These are phyloP conservation scores for Setaria italica DNA, from an alignment of 202 grass and related monocot species.

Conservation along the genomic window DNA sequence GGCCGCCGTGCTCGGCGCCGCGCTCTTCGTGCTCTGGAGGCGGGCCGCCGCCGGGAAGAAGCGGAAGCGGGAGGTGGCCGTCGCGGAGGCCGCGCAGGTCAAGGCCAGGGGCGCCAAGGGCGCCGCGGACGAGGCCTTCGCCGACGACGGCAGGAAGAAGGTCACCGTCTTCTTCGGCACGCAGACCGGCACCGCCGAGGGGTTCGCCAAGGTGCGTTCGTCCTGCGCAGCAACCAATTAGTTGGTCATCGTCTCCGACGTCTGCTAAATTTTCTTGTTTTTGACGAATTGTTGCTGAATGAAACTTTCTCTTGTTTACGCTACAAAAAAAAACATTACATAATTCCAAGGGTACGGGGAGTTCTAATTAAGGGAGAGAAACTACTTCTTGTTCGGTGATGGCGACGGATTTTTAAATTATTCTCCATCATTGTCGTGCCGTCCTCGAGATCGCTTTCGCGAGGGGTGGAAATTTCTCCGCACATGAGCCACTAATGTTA, in stretches of 20 bases:
- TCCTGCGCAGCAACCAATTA: background rate
- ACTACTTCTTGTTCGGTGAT: background rate
- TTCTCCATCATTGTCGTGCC: constrained; percentile 11
- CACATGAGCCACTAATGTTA: background rate
- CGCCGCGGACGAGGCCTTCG: background rate
- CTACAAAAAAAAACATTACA: background rate
- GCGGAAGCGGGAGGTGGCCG: constrained; percentile 32
- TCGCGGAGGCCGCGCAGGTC: background rate
- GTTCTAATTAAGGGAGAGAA: background rate
- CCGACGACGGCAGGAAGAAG: constrained; percentile 68
- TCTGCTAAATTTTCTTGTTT: background rate
- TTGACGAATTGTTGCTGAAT: background rate
- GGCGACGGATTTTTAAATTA: background rate
- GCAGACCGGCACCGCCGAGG: constrained; percentile 94
- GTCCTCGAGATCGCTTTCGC: background rate
- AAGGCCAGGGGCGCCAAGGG: constrained; percentile 18
- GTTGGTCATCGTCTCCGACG: background rate
- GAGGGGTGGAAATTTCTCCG: background rate
- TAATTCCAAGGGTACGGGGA: background rate
- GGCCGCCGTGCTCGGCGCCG: constrained; percentile 55
- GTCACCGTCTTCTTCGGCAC: constrained; percentile 90
- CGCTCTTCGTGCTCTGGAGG: constrained; percentile 60
- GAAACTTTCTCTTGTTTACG: background rate
- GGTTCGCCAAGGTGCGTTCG: constrained; percentile 86
- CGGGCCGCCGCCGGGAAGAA: constrained; percentile 35